Percentiles rank a stretch among this genome's conserved stretches.
phyloP scores from a whole-genome alignment of 495 filamentous ascomycete genomes.

The Neurospora sp. region DNA sequence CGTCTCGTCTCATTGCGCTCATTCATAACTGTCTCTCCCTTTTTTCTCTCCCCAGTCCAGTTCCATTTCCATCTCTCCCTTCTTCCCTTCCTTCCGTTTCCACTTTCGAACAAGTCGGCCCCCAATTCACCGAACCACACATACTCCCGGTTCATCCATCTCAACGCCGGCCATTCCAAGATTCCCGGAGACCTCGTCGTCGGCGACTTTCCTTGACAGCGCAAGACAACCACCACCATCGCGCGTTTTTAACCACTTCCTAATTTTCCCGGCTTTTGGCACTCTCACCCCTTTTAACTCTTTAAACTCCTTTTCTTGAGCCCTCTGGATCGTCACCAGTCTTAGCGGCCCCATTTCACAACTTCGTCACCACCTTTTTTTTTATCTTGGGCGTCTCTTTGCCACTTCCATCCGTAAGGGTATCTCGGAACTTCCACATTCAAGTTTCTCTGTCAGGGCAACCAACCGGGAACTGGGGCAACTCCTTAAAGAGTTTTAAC shows the following conservation, averaged over 20 bases:
- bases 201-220: not conserved
- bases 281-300: not conserved
- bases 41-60: conserved; percentile 6
- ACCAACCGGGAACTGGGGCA: not conserved
- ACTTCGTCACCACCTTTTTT: not conserved
- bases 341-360: not conserved
- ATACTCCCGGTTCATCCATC: not conserved
- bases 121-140: not conserved
- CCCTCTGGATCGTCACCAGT: not conserved
- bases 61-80: conserved; percentile 2
- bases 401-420: not conserved
- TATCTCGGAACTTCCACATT: not conserved
- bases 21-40: not conserved
- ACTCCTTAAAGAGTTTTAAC: not conserved
- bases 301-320: not conserved
- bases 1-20: not conserved
- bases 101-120: not conserved
- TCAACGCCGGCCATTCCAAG: not conserved
- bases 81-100: conserved; percentile 1
- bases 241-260: not conserved
- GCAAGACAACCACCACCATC: not conserved
- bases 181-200: not conserved
- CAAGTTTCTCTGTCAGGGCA: not conserved
- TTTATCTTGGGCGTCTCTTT: not conserved
- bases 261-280: not conserved